Evolutionary conservation across 1,284 basidiomycete genomes (phyloP).

Genomic region (Tilletia caries): DNA sequence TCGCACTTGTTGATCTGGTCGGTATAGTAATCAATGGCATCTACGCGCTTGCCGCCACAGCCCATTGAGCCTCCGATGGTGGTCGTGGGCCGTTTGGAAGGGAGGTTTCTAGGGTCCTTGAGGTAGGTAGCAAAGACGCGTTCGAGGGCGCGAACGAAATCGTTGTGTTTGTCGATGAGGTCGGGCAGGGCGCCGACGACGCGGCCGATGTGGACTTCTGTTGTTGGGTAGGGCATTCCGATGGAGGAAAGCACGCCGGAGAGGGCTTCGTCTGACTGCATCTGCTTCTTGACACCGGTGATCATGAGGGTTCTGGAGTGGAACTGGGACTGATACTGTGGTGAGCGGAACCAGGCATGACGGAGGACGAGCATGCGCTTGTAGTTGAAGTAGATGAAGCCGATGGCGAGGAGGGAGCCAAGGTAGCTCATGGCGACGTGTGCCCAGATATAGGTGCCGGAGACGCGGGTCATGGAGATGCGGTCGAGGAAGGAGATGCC

Average conservation of each 20-base stretch:
- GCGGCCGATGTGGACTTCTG: slow-evolving; percentile 75
- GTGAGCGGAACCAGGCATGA: slow-evolving; percentile 47
- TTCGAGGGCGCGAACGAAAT: slow-evolving; percentile 79
- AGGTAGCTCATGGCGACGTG: slow-evolving; percentile 51
- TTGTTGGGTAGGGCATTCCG: slow-evolving; percentile 73
- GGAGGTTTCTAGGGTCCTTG: slow-evolving; percentile 68
- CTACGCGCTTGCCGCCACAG: slow-evolving; percentile 68
- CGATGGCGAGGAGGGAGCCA: slow-evolving; percentile 39
- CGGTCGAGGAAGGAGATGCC: slow-evolving; percentile 25
- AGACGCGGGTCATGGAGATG: slow-evolving; percentile 45
- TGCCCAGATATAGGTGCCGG: slow-evolving; percentile 45
- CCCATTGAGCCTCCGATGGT: slow-evolving; percentile 70
- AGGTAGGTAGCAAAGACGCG: slow-evolving; percentile 77
- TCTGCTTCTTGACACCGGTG: slow-evolving; percentile 69
- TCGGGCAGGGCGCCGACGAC: slow-evolving; percentile 71
- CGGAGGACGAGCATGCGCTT: slow-evolving; percentile 43
- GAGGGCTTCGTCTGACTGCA: slow-evolving; percentile 64
- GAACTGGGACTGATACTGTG: slow-evolving; percentile 55
- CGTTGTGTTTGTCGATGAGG: slow-evolving; percentile 78
- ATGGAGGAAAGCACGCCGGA: slow-evolving; percentile 61
- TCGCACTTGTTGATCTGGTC: slow-evolving; percentile 43
- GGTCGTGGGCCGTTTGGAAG: slow-evolving; percentile 70
- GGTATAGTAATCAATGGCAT: slow-evolving; percentile 47
- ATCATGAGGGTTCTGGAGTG: slow-evolving; percentile 63
- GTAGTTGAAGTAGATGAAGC: slow-evolving; percentile 46